Base-by-base conservation (phyloP, 345 rosid genomes). In the Citrus mangshanensis region DNA sequence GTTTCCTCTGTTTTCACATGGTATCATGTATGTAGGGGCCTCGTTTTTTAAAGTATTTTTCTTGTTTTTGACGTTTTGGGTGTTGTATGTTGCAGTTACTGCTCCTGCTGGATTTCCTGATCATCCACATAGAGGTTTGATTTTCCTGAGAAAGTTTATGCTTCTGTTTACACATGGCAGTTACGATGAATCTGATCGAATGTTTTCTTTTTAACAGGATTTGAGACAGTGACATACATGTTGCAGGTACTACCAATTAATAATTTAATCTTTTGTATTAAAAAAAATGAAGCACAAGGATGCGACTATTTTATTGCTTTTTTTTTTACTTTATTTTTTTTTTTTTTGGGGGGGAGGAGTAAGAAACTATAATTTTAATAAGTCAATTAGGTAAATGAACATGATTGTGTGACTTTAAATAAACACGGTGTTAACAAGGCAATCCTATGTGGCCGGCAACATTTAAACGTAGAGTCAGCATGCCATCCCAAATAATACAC, bases 191-290 rank as follows among this genome's bases (percentile, higher is more conserved):
- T 80, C 70, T 71, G 38, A 19, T 74, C 7, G 37, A 35, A 0
- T 19, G 24, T 62, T 61, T 64, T 25, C 4, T 60, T 2, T 5
- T 73, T 38, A 38, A 75, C 93, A 94, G 98, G 98, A 51, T 95
- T 95, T 81, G 98, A 95, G 84, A 95, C 98, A 1, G 98, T 95
- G 63, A 95, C 98, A 74, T 95, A 95, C 80, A 93, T 95, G 98
- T 73, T 95, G 72, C 95, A 95, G 98, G 98, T 94, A 91, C 9
- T 54, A 12, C 42, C 32, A 70, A 37, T 37, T 27, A 34, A 46
- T 70, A 19, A 69, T 42, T 38, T 14, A 14, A 14, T 63, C 16
- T 49, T 28, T 51, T 18, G 9, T 18, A 6, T 13, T 42, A 24
- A 24, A 42, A 42, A 24, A 68, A 9, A 13, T 35, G 14, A 18